Percentiles rank a stretch among this genome's conserved stretches.
Evolutionary conservation across 1,284 basidiomycete species (phyloP).

Genomic region (Phlebopus sp.): DNA sequence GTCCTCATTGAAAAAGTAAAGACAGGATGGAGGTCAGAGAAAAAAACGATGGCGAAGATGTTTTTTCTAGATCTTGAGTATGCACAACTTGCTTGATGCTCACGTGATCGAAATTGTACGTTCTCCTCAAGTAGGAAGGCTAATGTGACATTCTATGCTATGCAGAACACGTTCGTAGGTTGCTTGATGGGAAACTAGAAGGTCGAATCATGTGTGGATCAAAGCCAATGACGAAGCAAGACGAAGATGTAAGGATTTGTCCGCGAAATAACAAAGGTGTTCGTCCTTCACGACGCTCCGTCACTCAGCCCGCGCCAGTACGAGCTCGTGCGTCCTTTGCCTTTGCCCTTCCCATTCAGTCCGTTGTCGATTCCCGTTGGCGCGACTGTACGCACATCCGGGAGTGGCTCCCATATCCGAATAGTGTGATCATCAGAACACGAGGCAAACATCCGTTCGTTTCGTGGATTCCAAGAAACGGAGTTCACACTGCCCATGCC

Average conservation of each 20-base stretch:
- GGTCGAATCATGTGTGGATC: constrained; percentile 26
- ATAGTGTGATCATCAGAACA: constrained; percentile 87
- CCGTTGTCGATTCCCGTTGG: constrained; percentile 16
- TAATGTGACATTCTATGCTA: constrained; percentile 35
- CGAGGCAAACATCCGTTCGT: constrained; percentile 88
- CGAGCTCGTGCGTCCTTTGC: constrained; percentile 51
- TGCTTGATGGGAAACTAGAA: constrained; percentile 17
- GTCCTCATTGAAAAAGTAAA: constrained; percentile 13
- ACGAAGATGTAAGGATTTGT: constrained; percentile 30
- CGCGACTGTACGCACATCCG: constrained; percentile 16
- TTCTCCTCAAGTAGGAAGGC: constrained; percentile 30
- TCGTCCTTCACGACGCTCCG: constrained; percentile 21
- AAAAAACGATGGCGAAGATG: no score
- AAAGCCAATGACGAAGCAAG: constrained; percentile 24
- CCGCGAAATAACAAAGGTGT: constrained; percentile 25
- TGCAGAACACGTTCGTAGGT: constrained; percentile 31
- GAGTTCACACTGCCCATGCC: constrained; percentile 87
- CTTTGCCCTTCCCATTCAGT: constrained; percentile 57
- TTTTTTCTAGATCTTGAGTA: no score
- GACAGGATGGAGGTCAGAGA: no score
- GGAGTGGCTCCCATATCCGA: constrained; percentile 77
- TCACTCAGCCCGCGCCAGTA: constrained; percentile 39
- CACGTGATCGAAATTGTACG: constrained; percentile 8
- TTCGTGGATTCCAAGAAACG: constrained; percentile 93
- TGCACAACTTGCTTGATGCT: no score